Base-by-base conservation (phyloP, 441 rosid species). In the Hura crepitans region DNA sequence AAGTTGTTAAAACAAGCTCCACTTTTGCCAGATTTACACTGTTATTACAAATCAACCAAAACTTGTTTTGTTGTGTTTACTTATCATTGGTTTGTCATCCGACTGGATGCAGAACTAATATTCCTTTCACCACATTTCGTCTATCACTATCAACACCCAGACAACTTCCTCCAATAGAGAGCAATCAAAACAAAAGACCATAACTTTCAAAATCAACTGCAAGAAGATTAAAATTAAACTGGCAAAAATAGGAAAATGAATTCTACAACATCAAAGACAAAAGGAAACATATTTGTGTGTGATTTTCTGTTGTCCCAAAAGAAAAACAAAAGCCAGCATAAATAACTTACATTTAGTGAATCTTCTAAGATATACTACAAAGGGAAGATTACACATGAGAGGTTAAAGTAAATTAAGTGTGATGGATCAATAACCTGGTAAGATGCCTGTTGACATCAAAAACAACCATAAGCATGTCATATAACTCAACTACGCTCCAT, bases 361-460 rank as follows among this genome's bases (percentile, higher is more conserved):
- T 69, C 55, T 45, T 59, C 27, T n/a, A 23, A 23, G 17, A 15
- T 15, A 55, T 30, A 31, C 11, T 13, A 53, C 15, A 6, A 14
- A 20, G 4, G 25, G 50, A 49, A n/a, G 59, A 49, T 33, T 45
- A 72, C 11, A 30, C 22, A 57, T 30, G 28, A 35, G 27, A 57
- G 60, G n/a, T 60, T 9, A 14, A 45, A 6, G 49, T 30, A 62
- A 6, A 60, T 42, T 65, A 61, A 39, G 65, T 58, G 28, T 27
- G 53, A 64, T 0, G 35, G 62, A 65, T 39, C 47, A 81, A 81
- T 78, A 42, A 94, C 98, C 90, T 86, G 67, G 84, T 81, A 73
- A 92, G 88, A 79, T 94, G 97, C 76, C 99, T 85, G 72, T 86
- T 84, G 73, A 85, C 97, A 74, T 95, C 97, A 83, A 95, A 95